phyloP scores from a whole-genome alignment of 495 filamentous ascomycete species.

The Penicillium paxilli region DNA sequence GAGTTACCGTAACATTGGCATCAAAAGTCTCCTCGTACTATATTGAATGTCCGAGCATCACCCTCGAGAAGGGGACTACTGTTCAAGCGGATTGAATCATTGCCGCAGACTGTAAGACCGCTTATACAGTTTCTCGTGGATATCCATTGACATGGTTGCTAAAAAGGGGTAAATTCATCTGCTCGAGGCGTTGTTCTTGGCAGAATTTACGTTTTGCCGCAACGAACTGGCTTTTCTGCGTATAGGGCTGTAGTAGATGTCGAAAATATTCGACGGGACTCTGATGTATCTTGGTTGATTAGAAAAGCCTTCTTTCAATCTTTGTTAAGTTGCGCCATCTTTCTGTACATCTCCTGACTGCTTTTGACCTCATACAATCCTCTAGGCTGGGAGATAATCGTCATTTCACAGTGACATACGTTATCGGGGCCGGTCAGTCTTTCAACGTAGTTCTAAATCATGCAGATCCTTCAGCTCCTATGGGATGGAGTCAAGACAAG shows the following conservation, averaged over 20 bases:
- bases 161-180: constrained; percentile 29
- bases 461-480: not conserved
- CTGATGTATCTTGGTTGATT: constrained; percentile 33
- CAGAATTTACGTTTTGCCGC: constrained; percentile 16
- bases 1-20: constrained; percentile 22
- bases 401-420: constrained; percentile 50
- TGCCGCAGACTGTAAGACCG: constrained; percentile 32
- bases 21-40: constrained; percentile 23
- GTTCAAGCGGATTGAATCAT: constrained; percentile 33
- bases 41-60: constrained; percentile 16
- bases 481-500: not conserved
- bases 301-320: constrained; percentile 38
- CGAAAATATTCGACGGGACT: constrained; percentile 29
- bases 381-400: constrained; percentile 27
- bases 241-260: constrained; percentile 41
- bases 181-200: constrained; percentile 28
- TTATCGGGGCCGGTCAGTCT: constrained; percentile 41
- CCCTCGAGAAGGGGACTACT: constrained; percentile 6
- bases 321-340: constrained; percentile 27
- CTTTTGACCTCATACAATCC: not conserved
- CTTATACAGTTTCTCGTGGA: not conserved
- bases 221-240: constrained; percentile 29
- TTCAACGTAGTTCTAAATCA: constrained; percentile 46
- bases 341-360: not conserved
- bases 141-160: constrained; percentile 7